Percentiles rank a stretch among this genome's conserved stretches.
These are phyloP conservation scores for Neodidymelliopsis sp. DNA, from an alignment of 2,329 filamentous ascomycete species.

Conservation along the genomic window DNA sequence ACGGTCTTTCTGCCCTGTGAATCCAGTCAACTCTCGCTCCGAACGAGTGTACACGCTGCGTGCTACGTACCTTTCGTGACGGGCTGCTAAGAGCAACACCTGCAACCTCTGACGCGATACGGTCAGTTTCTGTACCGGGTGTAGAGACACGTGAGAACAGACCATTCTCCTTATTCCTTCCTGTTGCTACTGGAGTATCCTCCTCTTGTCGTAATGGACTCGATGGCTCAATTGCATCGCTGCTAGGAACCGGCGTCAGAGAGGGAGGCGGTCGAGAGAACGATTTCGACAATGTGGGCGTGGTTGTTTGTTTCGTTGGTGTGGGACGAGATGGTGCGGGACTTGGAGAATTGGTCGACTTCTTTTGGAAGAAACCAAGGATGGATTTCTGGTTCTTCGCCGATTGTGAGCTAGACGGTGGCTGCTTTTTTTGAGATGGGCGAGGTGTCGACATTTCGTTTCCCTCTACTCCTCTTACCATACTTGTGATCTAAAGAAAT, in stretches of 20 bases:
- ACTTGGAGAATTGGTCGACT: slow-evolving; percentile 58
- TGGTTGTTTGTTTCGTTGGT: slow-evolving; percentile 35
- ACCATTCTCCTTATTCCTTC: slow-evolving; percentile 63
- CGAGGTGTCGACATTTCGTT: slow-evolving; percentile 56
- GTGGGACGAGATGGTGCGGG: slow-evolving; percentile 44
- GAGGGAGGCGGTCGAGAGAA: slow-evolving; percentile 46
- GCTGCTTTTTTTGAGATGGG: slow-evolving; percentile 56
- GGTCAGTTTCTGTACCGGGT: slow-evolving; percentile 53
- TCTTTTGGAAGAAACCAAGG: slow-evolving; percentile 78
- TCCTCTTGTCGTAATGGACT: slow-evolving; percentile 73
- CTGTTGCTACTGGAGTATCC: slow-evolving; percentile 47
- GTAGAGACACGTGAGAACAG: slow-evolving; percentile 52
- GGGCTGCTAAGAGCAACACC: slow-evolving; percentile 71
- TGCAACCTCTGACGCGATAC: slow-evolving; percentile 51
- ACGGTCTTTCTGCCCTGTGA: slow-evolving; percentile 67
- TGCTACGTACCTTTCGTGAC: slow-evolving; percentile 72
- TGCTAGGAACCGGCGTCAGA: slow-evolving; percentile 80
- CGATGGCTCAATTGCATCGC: slow-evolving; percentile 72
- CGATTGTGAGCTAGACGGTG: slow-evolving; percentile 55
- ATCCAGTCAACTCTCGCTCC: not conserved
- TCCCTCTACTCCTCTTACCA: slow-evolving; percentile 57
- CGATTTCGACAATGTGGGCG: slow-evolving; percentile 37
- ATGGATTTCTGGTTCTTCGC: slow-evolving; percentile 74
- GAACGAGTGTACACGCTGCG: not conserved
- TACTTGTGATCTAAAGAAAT: slow-evolving; percentile 22